phyloP scores from a whole-genome alignment of 1,139 yeast species.

The Geotrichum carabidarum region DNA sequence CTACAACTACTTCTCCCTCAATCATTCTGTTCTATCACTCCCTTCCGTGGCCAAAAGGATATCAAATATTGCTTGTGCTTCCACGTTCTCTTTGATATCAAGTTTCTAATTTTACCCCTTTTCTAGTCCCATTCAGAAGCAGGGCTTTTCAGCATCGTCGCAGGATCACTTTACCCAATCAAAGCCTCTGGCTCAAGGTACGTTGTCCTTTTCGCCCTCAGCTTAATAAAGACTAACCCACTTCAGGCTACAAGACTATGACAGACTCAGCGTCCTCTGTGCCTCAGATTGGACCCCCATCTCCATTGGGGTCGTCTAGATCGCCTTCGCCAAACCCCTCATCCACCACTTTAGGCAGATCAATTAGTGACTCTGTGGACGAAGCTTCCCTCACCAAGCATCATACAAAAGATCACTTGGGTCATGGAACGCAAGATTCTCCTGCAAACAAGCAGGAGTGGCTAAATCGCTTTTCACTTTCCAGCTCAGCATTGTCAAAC shows the following conservation, averaged over 20 bases:
- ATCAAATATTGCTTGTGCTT: too few relatives aligned
- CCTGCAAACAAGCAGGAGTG: constrained; percentile 24
- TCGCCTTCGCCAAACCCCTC: constrained; percentile 15
- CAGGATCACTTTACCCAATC: neutral
- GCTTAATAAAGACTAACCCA: neutral
- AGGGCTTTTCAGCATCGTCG: constrained; percentile 1
- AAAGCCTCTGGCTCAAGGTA: constrained; percentile 11
- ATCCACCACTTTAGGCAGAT: constrained; percentile 4
- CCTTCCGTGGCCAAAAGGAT: too few relatives aligned
- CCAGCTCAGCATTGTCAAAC: constrained; percentile 11
- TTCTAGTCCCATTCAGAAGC: constrained; percentile 3
- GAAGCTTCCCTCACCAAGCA: neutral
- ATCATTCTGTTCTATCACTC: too few relatives aligned
- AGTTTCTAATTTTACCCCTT: neutral
- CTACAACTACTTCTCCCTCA: neutral
- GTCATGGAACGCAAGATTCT: neutral
- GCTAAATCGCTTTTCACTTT: constrained; percentile 22
- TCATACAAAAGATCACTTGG: constrained; percentile 3
- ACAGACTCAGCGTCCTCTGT: constrained; percentile 2
- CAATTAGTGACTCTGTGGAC: neutral
- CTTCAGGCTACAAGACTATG: constrained; percentile 7
- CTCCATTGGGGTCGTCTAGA: constrained; percentile 8
- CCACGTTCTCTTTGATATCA: too few relatives aligned
- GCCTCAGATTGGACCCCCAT: constrained; percentile 7
- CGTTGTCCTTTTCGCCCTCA: neutral